Conservation (phyloP, 2,329 filamentous ascomycete species). For the Ceratocystis colombiana region DNA sequence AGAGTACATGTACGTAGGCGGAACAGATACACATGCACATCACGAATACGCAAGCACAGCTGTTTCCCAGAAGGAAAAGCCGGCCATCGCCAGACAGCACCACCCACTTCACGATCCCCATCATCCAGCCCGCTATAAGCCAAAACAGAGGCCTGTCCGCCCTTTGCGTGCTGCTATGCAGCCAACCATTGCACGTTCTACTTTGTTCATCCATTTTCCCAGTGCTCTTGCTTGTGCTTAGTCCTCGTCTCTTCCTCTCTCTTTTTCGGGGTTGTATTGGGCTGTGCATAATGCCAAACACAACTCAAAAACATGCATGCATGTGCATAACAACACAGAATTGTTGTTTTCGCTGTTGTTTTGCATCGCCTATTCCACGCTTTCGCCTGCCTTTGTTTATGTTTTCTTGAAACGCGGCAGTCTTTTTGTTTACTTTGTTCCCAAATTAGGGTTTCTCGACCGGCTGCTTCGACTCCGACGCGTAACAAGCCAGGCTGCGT, state of each 20-base stretch:
- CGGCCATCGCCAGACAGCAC: not conserved
- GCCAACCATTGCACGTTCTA: not conserved
- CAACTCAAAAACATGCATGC: not conserved
- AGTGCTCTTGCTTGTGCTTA: not conserved
- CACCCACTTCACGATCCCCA: no score
- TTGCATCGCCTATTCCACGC: no score
- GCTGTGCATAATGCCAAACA: constrained; percentile 9
- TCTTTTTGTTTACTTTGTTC: constrained; percentile 10
- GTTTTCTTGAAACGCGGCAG: not conserved
- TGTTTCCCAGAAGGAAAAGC: not conserved
- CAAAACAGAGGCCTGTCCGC: not conserved
- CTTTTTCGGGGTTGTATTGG: not conserved
- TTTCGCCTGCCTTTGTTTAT: no score
- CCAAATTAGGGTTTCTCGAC: not conserved
- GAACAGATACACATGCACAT: no score
- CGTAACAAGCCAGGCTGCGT: not conserved
- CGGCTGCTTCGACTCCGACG: not conserved
- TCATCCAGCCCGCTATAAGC: no score
- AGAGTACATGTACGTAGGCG: no score
- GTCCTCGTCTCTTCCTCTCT: not conserved
- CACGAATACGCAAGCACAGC: no score
- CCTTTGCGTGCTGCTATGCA: not conserved
- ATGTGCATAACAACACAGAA: not conserved
- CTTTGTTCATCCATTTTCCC: not conserved
- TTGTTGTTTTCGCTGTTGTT: no score